phyloP scores from a whole-genome alignment of 2,329 filamentous ascomycete species.

The Rutstroemia sp. region DNA sequence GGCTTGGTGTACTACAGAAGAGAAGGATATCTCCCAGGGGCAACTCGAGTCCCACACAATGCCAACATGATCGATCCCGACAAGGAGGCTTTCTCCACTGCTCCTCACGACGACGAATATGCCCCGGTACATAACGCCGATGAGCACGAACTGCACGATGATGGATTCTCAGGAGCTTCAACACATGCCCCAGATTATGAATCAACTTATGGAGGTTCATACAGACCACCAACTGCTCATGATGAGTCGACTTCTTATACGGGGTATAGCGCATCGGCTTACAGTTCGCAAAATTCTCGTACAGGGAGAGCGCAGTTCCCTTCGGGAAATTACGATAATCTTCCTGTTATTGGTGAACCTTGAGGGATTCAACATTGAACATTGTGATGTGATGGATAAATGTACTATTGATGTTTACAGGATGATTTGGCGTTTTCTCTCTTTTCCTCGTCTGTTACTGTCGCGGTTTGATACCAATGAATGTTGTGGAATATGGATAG shows the following conservation, averaged over 20 bases:
- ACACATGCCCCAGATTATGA: slow-evolving; percentile 9
- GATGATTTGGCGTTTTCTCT: not conserved
- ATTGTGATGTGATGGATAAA: not conserved
- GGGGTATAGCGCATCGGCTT: slow-evolving; percentile 36
- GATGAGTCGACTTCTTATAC: slow-evolving; percentile 35
- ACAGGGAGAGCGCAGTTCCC: slow-evolving; percentile 41
- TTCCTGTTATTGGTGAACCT: slow-evolving; percentile 5
- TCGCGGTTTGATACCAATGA: slow-evolving; percentile 3
- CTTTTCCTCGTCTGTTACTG: not conserved
- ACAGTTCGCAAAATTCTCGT: slow-evolving; percentile 3
- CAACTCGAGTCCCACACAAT: slow-evolving; percentile 25
- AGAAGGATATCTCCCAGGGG: slow-evolving; percentile 52
- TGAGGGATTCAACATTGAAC: not conserved
- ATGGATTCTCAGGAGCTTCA: slow-evolving; percentile 9
- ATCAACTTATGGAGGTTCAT: slow-evolving; percentile 17
- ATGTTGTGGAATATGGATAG: not conserved
- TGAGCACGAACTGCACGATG: slow-evolving; percentile 23
- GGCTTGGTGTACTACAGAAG: slow-evolving; percentile 55
- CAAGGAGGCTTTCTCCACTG: slow-evolving; percentile 62
- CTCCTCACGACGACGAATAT: slow-evolving; percentile 60
- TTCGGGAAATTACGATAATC: slow-evolving; percentile 45
- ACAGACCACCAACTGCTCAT: slow-evolving; percentile 1
- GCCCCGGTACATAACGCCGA: slow-evolving; percentile 48
- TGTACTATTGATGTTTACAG: not conserved
- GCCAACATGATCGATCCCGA: slow-evolving; percentile 54